phyloP scores from a whole-genome alignment of 2,329 filamentous ascomycete genomes.

The Penicillium palitans region DNA sequence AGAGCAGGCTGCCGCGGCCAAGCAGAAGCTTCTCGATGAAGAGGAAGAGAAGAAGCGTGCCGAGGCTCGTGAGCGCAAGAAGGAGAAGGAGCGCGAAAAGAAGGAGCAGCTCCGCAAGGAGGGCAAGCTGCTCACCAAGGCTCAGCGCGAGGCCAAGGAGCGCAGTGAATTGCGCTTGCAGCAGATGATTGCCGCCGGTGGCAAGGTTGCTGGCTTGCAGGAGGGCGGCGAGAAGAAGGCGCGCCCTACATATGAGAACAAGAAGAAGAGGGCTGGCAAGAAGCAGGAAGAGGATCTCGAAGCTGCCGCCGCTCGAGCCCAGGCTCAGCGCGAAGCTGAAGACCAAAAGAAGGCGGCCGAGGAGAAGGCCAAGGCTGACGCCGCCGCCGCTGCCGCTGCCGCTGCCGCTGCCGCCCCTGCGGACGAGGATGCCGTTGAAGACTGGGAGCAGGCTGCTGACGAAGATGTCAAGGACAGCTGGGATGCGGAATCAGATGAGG shows the following conservation, averaged over 20 bases:
- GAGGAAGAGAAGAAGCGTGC: slow-evolving; percentile 51
- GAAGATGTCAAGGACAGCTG: slow-evolving; percentile 89
- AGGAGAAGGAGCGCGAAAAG: slow-evolving; percentile 53
- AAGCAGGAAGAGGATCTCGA: slow-evolving; percentile 59
- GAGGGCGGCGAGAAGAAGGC: slow-evolving; percentile 65
- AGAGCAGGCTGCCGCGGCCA: slow-evolving; percentile 44
- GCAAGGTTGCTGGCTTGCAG: slow-evolving; percentile 47
- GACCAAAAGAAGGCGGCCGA: slow-evolving; percentile 69
- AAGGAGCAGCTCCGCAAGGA: slow-evolving; percentile 52
- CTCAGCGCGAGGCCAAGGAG: slow-evolving; percentile 50
- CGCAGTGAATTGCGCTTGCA: slow-evolving; percentile 51
- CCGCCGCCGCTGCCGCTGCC: slow-evolving; percentile 60
- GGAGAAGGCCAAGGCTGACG: slow-evolving; percentile 74
- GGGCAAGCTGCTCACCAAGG: slow-evolving; percentile 52
- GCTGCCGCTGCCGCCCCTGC: slow-evolving; percentile 48
- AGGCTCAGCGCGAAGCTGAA: slow-evolving; percentile 49
- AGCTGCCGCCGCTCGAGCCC: slow-evolving; percentile 49
- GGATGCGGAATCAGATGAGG: slow-evolving; percentile 66
- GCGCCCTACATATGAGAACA: slow-evolving; percentile 70
- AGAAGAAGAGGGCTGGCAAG: slow-evolving; percentile 72
- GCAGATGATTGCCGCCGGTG: slow-evolving; percentile 52
- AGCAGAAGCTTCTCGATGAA: slow-evolving; percentile 37
- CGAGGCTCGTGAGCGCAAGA: slow-evolving; percentile 48
- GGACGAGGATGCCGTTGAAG: slow-evolving; percentile 60
- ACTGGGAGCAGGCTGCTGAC: slow-evolving; percentile 83